These are phyloP conservation scores for Athelia sp. DNA, from an alignment of 1,284 basidiomycete genomes.

Conservation along the genomic window DNA sequence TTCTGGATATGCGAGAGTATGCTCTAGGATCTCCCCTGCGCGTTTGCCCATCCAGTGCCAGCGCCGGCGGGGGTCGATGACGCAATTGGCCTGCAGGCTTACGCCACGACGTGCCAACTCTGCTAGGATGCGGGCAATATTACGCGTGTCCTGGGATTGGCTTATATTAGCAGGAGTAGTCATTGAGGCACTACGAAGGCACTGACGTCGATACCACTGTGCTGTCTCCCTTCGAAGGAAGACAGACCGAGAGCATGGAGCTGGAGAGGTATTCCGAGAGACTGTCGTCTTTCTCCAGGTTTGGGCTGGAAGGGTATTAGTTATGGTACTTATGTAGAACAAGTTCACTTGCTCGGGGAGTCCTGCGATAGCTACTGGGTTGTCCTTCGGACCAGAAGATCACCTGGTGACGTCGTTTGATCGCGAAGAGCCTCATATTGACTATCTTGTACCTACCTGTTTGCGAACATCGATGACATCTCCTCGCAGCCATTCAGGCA, in stretches of 20 bases:
- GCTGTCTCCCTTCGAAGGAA: constrained; percentile 75
- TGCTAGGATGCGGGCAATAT: constrained; percentile 74
- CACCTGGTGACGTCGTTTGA: not conserved
- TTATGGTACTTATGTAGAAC: not conserved
- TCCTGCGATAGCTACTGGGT: not conserved
- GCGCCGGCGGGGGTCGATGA: constrained; percentile 59
- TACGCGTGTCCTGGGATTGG: constrained; percentile 75
- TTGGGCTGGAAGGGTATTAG: constrained; percentile 1
- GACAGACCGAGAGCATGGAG: constrained; percentile 52
- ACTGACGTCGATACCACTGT: constrained; percentile 86
- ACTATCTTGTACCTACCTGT: constrained; percentile 6
- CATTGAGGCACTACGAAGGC: constrained; percentile 5
- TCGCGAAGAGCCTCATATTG: not conserved
- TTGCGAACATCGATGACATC: constrained; percentile 66
- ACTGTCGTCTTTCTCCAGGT: constrained; percentile 18
- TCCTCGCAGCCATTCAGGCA: constrained; percentile 67
- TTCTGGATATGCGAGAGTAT: constrained; percentile 24
- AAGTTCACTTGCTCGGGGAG: not conserved
- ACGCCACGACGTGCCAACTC: constrained; percentile 69
- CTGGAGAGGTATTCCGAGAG: constrained; percentile 62
- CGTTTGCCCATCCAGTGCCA: constrained; percentile 82
- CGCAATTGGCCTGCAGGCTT: constrained; percentile 67
- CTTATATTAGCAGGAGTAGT: constrained; percentile 1
- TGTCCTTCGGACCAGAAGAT: not conserved
- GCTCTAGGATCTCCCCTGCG: constrained; percentile 59